Evolutionary conservation across 306 rosid genomes (phyloP).

Genomic region (Betula pendula): DNA sequence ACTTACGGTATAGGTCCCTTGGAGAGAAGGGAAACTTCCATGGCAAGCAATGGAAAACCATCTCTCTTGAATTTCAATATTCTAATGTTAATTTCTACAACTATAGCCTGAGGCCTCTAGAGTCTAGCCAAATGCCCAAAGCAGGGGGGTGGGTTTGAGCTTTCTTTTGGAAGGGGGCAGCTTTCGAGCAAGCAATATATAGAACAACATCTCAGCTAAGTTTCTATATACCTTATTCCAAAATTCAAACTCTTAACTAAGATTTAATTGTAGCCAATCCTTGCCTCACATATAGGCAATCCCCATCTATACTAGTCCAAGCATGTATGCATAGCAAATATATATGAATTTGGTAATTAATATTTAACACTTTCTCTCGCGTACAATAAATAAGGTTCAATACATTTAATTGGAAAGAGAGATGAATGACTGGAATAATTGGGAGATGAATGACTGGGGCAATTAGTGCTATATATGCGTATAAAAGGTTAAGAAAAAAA

Average conservation of each 20-base stretch:
- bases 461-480: no score
- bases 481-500: background rate
- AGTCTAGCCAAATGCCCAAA: background rate
- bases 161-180: conserved; percentile 39
- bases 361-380: no score
- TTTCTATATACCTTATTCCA: conserved; percentile 41
- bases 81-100: conserved; percentile 20
- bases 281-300: conserved; percentile 15
- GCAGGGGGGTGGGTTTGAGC: conserved; percentile 19
- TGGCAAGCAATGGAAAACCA: conserved; percentile 59
- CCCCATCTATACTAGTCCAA: background rate
- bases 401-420: no score
- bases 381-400: no score
- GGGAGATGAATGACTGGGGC: no score
- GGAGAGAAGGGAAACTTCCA: conserved; percentile 43
- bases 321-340: no score
- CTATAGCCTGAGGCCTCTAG: background rate
- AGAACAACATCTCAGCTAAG: conserved; percentile 34
- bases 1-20: conserved; percentile 33
- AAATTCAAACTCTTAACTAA: conserved; percentile 20
- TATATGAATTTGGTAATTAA: no score
- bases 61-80: conserved; percentile 39
- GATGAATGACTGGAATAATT: no score
- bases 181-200: conserved; percentile 44
- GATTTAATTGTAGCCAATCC: conserved; percentile 16